Evolutionary conservation across 768 basidiomycete species (phyloP), one percentile per base, ranked within the genome.

Genomic region (Termitomyces sp.): DNA sequence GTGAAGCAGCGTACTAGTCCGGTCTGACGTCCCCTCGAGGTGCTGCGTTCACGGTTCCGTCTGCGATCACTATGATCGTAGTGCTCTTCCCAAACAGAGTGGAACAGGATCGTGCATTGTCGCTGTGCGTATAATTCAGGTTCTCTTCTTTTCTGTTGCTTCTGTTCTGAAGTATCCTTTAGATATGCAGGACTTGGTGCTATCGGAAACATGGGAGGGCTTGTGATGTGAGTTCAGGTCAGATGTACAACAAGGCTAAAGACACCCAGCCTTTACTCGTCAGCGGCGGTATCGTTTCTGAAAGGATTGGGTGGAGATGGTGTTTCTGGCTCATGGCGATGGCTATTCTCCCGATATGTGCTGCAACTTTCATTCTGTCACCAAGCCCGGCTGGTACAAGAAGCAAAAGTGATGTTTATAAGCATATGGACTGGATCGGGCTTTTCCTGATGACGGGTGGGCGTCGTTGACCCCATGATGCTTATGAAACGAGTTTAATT

Each of bases 151-250:
- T 16, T 3, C 6, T 33, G 20, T 27, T 20, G 12, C 37, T 15
- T 34, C 16, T 24, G 24, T 2, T 18, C 68, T 8, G 51, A 33
- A 16, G 6, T 16, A 15, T 34, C 73, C 76, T 42, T 42, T 58
- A 81, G 81, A 53, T 75, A 77, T 13, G 71, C 75, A 36, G 81
- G 79, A n/a, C 75, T 74, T 12, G 54, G 80, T 36, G 81, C 76
- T 6, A 75, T 80, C 62, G 74, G 79, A 67, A 67, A 62, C 52
- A 57, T 63, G 33, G 49, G 54, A 27, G 65, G 65, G 8, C 49
- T 65, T 24, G 55, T 65, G 1, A 42, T 64, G 62, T 65, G 12
- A 47, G 60, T 20, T 24, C 34, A 6, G 39, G 9, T 5, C 11
- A 18, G 11, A 27, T 48, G 9, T 15, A n/a, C 16, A 13, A 18